Evolutionary conservation across 2,329 filamentous ascomycete genomes (phyloP).

Genomic region (Lasiodiplodia sp.): DNA sequence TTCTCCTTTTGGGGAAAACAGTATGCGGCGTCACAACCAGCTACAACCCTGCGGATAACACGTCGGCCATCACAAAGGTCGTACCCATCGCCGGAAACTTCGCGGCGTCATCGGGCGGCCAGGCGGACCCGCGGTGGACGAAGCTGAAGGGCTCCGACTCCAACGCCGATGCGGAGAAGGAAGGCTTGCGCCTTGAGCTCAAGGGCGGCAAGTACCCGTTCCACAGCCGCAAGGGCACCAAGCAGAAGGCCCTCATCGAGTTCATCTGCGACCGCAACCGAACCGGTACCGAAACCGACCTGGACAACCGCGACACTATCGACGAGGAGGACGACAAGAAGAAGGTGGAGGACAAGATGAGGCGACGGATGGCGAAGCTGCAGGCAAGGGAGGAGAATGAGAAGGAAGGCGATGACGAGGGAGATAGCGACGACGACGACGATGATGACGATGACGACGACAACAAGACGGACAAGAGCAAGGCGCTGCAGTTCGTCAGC

Average conservation of each 20-base stretch:
- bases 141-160: constrained; percentile 71
- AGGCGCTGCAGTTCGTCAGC: constrained; percentile 75
- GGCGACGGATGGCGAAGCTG: constrained; percentile 35
- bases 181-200: constrained; percentile 76
- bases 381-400: constrained; percentile 35
- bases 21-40: constrained; percentile 78
- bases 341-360: constrained; percentile 42
- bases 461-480: constrained; percentile 34
- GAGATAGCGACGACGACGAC: constrained; percentile 38
- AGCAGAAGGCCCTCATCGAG: constrained; percentile 81
- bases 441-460: constrained; percentile 37
- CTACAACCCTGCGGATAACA: constrained; percentile 58
- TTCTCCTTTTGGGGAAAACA: constrained; percentile 41
- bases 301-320: constrained; percentile 42
- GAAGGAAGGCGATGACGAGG: constrained; percentile 29
- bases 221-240: constrained; percentile 56
- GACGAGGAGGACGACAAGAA: constrained; percentile 49
- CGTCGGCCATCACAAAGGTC: constrained; percentile 61
- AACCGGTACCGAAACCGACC: constrained; percentile 59
- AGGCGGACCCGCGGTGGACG: constrained; percentile 70
- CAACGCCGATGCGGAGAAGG: constrained; percentile 69
- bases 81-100: constrained; percentile 76
- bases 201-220: constrained; percentile 62
- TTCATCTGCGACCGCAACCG: constrained; percentile 80
- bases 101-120: constrained; percentile 46